Conservation (phyloP, 371 early-diverging fungal genomes). For the Blakeslea trispora region DNA sequence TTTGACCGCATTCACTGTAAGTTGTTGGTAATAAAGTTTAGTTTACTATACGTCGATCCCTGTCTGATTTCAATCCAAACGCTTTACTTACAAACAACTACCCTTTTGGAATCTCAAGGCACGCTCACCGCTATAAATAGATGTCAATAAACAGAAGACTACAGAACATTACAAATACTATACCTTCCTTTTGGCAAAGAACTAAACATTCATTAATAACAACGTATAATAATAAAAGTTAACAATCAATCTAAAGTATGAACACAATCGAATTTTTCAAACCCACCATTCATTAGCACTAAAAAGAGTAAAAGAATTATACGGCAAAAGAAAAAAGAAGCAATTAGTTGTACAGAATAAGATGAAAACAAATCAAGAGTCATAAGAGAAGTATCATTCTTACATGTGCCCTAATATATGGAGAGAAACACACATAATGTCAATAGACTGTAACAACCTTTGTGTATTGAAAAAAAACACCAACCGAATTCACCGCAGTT, state of each 20-base stretch:
- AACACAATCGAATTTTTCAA: background rate
- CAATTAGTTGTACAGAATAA: background rate
- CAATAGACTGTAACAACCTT: background rate
- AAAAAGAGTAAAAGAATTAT: background rate
- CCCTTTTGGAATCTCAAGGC: constrained; percentile 45
- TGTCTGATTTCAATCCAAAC: background rate
- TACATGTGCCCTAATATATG: constrained; percentile 41
- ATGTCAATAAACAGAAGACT: background rate
- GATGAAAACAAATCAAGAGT: background rate
- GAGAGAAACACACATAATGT: background rate
- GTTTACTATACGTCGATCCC: background rate
- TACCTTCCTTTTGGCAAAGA: constrained; percentile 46
- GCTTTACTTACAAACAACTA: constrained; percentile 41
- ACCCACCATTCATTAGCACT: constrained; percentile 48
- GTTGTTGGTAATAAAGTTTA: background rate
- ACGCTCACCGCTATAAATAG: constrained; percentile 38
- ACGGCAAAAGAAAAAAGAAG: constrained; percentile 1
- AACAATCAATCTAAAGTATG: background rate
- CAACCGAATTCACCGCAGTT: constrained; percentile 49
- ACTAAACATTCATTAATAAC: constrained; percentile 21
- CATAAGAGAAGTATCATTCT: constrained; percentile 12
- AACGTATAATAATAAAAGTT: too few species aligned
- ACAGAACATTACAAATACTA: background rate
- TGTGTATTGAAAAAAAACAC: background rate
- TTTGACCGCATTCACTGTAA: constrained; percentile 41